Conservation (phyloP, 2,329 filamentous ascomycete species). For the Cordyceps javanica region DNA sequence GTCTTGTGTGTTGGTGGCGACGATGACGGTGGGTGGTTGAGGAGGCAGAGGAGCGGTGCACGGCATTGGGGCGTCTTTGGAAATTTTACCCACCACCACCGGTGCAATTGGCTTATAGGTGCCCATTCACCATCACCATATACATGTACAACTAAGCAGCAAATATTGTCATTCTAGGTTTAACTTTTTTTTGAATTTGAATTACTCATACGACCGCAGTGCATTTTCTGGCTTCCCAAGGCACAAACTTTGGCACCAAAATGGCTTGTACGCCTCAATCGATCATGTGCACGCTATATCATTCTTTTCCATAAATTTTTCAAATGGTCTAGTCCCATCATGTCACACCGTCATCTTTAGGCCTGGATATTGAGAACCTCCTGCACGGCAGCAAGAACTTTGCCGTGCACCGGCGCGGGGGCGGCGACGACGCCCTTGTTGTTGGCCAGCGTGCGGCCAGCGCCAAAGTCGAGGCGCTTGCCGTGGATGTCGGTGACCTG, state of each 20-base stretch:
- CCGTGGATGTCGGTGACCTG: slow-evolving; percentile 85
- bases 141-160: not conserved
- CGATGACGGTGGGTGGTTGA: not conserved
- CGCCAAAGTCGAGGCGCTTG: slow-evolving; percentile 76
- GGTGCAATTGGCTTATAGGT: not conserved
- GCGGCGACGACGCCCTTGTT: slow-evolving; percentile 96
- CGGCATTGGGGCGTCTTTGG: not conserved
- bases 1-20: not conserved
- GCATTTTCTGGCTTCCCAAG: too few species aligned
- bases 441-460: slow-evolving; percentile 75
- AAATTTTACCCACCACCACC: slow-evolving; percentile 3
- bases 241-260: too few species aligned
- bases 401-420: slow-evolving; percentile 65
- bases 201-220: not conserved
- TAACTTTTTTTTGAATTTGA: not conserved
- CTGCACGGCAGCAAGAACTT: slow-evolving; percentile 77
- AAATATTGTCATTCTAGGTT: not conserved
- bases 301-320: too few species aligned
- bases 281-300: too few species aligned
- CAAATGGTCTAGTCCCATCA: not conserved
- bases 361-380: slow-evolving; percentile 54
- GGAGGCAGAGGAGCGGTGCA: not conserved
- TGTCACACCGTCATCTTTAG: not conserved
- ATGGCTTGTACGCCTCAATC: not conserved
- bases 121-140: not conserved